These are phyloP conservation scores for Akebia trifoliata DNA, from an alignment of 164 flowering plant species.

Conservation along the genomic window DNA sequence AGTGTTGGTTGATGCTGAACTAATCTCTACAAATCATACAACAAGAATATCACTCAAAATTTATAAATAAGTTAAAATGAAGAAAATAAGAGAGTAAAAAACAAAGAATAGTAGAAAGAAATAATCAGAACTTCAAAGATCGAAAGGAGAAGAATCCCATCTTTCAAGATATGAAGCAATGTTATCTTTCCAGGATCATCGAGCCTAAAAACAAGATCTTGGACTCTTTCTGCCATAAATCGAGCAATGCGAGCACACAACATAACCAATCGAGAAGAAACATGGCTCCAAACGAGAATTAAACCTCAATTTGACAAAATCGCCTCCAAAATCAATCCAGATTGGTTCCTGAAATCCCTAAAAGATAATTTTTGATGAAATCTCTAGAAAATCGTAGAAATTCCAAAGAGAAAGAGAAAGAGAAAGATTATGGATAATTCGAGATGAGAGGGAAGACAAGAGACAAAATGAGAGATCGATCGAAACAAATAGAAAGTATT, in stretches of 20 bases:
- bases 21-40: slow-evolving; percentile 32
- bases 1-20: slow-evolving; percentile 60
- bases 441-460: too few relatives aligned
- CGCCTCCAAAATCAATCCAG: too few relatives aligned
- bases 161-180: slow-evolving; percentile 66
- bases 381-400: too few relatives aligned
- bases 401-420: neutral
- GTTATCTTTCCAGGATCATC: slow-evolving; percentile 82
- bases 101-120: neutral
- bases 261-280: slow-evolving; percentile 52
- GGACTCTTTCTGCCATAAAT: slow-evolving; percentile 71
- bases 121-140: neutral
- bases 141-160: slow-evolving; percentile 41
- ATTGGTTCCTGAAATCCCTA: neutral
- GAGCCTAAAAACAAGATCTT: slow-evolving; percentile 69
- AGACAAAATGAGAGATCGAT: too few relatives aligned
- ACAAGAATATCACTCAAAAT: neutral
- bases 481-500: too few relatives aligned
- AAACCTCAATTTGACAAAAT: neutral
- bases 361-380: neutral
- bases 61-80: neutral
- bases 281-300: slow-evolving; percentile 19
- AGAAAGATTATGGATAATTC: too few relatives aligned
- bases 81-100: slow-evolving; percentile 1
- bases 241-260: slow-evolving; percentile 61